These are phyloP conservation scores for Cantharellus anzutake DNA, from an alignment of 768 basidiomycete genomes.

Conservation along the genomic window DNA sequence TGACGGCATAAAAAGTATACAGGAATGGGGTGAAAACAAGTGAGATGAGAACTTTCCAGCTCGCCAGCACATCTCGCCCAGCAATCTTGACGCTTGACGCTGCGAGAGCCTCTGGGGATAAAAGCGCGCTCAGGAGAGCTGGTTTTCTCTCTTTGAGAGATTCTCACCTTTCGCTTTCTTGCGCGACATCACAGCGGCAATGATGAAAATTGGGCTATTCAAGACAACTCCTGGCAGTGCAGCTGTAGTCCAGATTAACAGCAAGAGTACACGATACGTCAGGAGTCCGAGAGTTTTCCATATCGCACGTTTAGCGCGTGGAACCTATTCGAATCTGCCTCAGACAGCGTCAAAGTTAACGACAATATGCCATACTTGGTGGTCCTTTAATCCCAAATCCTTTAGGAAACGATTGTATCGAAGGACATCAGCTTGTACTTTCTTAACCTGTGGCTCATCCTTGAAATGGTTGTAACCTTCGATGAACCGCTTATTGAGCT, in stretches of 20 bases:
- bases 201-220: conserved; percentile 83
- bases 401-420: conserved; percentile 78
- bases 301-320: conserved; percentile 62
- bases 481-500: conserved; percentile 79
- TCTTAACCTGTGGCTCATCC: conserved; percentile 74
- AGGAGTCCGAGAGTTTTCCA: conserved; percentile 79
- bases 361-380: conserved; percentile 38
- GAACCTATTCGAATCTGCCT: conserved; percentile 33
- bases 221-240: conserved; percentile 81
- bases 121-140: too few relatives aligned
- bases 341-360: not conserved
- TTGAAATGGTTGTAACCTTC: conserved; percentile 88
- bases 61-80: conserved; percentile 89
- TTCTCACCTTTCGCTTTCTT: conserved; percentile 68
- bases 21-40: conserved; percentile 77
- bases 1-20: conserved; percentile 63
- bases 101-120: conserved; percentile 67
- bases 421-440: conserved; percentile 58
- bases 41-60: conserved; percentile 94
- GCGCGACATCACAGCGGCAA: conserved; percentile 73
- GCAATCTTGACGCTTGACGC: conserved; percentile 90
- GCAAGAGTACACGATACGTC: conserved; percentile 58
- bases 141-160: not conserved
- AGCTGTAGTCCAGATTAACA: conserved; percentile 63
- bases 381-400: conserved; percentile 83